Evolutionary conservation across 2,329 filamentous ascomycete genomes (phyloP).

Genomic region (Exophiala lecanii-corni): DNA sequence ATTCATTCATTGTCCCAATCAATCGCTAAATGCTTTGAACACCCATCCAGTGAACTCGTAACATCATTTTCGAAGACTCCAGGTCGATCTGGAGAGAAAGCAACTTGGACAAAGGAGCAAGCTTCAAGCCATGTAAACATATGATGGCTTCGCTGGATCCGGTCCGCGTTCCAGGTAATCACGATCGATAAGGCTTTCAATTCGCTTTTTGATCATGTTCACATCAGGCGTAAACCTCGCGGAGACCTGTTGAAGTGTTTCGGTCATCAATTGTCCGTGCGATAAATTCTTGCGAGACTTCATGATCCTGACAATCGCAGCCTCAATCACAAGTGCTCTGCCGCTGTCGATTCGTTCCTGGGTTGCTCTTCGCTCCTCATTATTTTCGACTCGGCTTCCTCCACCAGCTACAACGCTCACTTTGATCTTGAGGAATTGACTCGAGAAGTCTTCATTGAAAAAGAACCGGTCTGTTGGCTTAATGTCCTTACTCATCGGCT

Average conservation of each 20-base stretch:
- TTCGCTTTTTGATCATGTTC: conserved; percentile 50
- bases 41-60: no score
- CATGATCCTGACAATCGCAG: conserved; percentile 51
- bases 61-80: no score
- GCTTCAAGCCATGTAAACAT: conserved; percentile 30
- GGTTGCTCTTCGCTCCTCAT: conserved; percentile 51
- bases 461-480: conserved; percentile 72
- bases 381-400: conserved; percentile 78
- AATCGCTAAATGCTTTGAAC: no score
- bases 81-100: no score
- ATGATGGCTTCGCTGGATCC: conserved; percentile 28
- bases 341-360: conserved; percentile 49
- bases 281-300: conserved; percentile 48
- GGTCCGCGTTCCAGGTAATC: conserved; percentile 46
- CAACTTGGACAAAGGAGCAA: no score
- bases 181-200: conserved; percentile 50
- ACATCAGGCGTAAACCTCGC: conserved; percentile 48
- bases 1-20: no score
- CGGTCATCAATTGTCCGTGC: conserved; percentile 47
- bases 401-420: conserved; percentile 73
- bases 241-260: conserved; percentile 47
- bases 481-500: conserved; percentile 72
- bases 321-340: conserved; percentile 47
- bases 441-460: conserved; percentile 77
- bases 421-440: conserved; percentile 82